Evolutionary conservation across 768 basidiomycete genomes (phyloP).

Genomic region (Lentinula boryana): DNA sequence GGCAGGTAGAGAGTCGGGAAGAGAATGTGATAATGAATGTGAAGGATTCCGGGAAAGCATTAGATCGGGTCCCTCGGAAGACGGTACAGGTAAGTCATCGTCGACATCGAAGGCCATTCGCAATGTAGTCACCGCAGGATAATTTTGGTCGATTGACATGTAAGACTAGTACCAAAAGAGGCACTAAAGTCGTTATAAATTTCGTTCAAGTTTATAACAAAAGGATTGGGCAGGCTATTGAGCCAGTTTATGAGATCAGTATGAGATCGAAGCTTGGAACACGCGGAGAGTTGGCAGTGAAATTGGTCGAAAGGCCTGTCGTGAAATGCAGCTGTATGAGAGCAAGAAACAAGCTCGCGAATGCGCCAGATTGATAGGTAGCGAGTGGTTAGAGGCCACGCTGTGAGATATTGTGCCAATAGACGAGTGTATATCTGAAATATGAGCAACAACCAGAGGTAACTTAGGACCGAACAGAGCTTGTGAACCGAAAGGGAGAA

Average conservation of each 20-base stretch:
- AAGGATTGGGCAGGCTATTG: not conserved
- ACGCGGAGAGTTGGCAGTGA: constrained; percentile 4
- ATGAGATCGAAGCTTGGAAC: constrained; percentile 6
- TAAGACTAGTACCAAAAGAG: constrained; percentile 5
- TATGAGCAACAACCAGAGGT: not conserved
- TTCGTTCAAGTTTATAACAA: constrained; percentile 3
- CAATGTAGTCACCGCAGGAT: constrained; percentile 2
- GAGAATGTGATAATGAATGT: constrained; percentile 24
- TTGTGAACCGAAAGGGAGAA: not conserved
- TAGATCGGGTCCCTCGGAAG: constrained; percentile 19
- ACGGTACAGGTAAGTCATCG: constrained; percentile 19
- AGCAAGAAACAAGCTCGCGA: not conserved
- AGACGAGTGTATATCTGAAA: not conserved
- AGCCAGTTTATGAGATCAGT: constrained; percentile 4
- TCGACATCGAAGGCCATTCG: constrained; percentile 29
- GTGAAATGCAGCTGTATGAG: not conserved
- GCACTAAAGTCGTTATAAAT: not conserved
- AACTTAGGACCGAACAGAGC: not conserved
- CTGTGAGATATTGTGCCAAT: not conserved
- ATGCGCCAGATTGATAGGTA: not conserved
- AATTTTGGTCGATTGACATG: constrained; percentile 6
- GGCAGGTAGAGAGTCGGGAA: constrained; percentile 15
- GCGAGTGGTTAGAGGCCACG: not conserved
- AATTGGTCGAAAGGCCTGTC: not conserved
- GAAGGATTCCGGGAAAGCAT: constrained; percentile 14